Evolutionary conservation across 495 filamentous ascomycete species (phyloP).

Genomic region (Cetradonia linearis): DNA sequence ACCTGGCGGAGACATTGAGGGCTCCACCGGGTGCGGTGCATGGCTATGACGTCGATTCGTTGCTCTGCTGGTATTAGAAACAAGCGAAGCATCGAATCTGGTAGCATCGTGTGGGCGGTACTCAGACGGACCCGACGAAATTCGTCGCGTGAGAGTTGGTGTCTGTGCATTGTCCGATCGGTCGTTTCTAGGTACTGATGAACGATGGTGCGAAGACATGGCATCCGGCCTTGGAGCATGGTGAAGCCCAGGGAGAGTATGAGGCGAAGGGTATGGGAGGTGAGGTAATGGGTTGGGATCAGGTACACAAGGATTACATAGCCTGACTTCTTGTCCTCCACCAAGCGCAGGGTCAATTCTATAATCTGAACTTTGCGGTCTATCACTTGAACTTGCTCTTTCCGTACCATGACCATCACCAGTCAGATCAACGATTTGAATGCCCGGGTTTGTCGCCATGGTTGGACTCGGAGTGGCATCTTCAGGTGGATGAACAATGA

Average conservation of each 20-base stretch:
- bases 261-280: constrained; percentile 16
- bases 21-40: background rate
- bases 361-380: constrained; percentile 27
- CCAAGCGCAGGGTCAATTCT: constrained; percentile 46
- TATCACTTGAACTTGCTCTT: constrained; percentile 15
- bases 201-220: background rate
- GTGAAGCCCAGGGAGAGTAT: background rate
- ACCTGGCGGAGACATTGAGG: constrained; percentile 14
- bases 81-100: constrained; percentile 8
- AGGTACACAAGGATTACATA: constrained; percentile 91
- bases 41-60: constrained; percentile 12
- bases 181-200: background rate
- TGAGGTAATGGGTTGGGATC: constrained; percentile 73
- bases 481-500: constrained; percentile 75
- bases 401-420: constrained; percentile 28
- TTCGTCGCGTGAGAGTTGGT: constrained; percentile 1
- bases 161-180: background rate
- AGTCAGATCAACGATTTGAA: constrained; percentile 35
- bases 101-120: constrained; percentile 11
- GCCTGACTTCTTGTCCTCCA: constrained; percentile 76
- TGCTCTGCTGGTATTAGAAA: background rate
- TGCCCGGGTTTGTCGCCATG: constrained; percentile 6
- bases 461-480: constrained; percentile 20
- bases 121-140: constrained; percentile 12
- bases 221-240: constrained; percentile 13